These are phyloP conservation scores for Phytophthora aleatoria DNA, from an alignment of 352 stramenopile genomes.

Conservation along the genomic window DNA sequence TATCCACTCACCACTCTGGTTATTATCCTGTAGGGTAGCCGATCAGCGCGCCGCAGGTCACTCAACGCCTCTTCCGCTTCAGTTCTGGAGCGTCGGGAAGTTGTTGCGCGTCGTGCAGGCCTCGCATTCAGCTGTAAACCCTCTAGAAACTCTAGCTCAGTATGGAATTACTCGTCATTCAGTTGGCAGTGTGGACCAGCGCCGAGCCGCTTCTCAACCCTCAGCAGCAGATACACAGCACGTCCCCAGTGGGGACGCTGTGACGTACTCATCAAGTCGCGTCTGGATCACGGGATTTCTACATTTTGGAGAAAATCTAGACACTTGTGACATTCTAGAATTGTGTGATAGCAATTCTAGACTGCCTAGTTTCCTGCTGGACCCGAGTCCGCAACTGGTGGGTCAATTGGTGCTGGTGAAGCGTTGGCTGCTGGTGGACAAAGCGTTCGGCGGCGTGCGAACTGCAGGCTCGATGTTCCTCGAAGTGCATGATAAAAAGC, in stretches of 20 bases:
- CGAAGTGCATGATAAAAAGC: conserved; percentile 41
- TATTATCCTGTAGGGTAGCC: conserved; percentile 12
- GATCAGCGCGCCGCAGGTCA: conserved; percentile 11
- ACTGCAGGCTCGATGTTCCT: conserved; percentile 34
- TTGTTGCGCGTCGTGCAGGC: conserved; percentile 29
- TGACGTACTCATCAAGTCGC: conserved; percentile 39
- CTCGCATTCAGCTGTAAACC: conserved; percentile 4
- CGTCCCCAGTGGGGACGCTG: conserved; percentile 6
- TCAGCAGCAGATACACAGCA: conserved; percentile 3
- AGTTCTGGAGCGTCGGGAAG: conserved; percentile 36
- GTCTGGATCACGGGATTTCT: conserved; percentile 62
- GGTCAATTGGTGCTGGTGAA: conserved; percentile 66
- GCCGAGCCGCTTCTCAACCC: conserved; percentile 1
- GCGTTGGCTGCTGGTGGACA: conserved; percentile 56
- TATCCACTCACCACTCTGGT: background rate
- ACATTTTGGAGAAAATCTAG: conserved; percentile 31
- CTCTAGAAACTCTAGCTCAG: conserved; percentile 10
- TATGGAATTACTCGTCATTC: conserved; percentile 22
- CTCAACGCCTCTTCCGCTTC: background rate
- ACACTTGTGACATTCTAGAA: conserved; percentile 24
- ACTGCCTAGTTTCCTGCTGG: conserved; percentile 45
- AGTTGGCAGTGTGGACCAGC: conserved; percentile 11
- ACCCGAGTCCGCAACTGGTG: conserved; percentile 39
- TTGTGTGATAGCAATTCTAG: conserved; percentile 43
- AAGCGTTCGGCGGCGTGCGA: conserved; percentile 13